Base-by-base conservation (phyloP, 2,329 filamentous ascomycete genomes). In the Clonostachys solani region DNA sequence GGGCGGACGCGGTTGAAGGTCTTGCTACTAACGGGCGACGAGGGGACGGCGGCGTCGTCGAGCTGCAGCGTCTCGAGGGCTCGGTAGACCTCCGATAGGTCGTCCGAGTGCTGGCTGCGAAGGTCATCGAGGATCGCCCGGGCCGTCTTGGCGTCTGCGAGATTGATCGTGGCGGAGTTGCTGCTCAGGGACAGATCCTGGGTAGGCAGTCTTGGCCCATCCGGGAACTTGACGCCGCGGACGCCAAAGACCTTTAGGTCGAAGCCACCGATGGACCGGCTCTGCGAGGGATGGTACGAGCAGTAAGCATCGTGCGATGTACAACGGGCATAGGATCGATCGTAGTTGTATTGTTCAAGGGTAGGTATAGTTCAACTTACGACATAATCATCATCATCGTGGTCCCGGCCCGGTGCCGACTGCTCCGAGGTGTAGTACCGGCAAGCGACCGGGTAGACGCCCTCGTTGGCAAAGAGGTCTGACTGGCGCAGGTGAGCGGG, bases 191-290 rank as follows among this genome's bases (percentile, higher is more conserved):
- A 69, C 52, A 76, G 70, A 51, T 75, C 71, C 38, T 64, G 59
- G 4, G 60, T 64, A 9, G 23, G 23, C 9, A 29, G 54, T 23
- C 54, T 54, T 54, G 65, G 61, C 38, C 66, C 67, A 33, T 59
- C 59, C 9, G 67, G 58, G 44, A 72, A 68, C 56, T 65, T 66
- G 18, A 68, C 64, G 7, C 68, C 70, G 6, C 64, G 43, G n/a
- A 77, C 67, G 45, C 69, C 65, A 57, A 77, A 77, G 40, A 77
- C 54, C 52, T 77, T 77, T 62, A 77, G 74, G 12, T 59, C 68
- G 40, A 76, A 69, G 19, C 71, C 73, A 29, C 23, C 23, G 23
- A 29, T 29, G 23, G 23, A 10, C 37, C 72, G 64, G 5, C 71
- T 73, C 45, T 71, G 66, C 1, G 72, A 63, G 19, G 69, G 67